A percentile compares a stretch with the other conserved stretches of the same genome.
These are phyloP conservation scores for Beta macrorhiza DNA, from an alignment of 179 eudicot genomes.

Conservation along the genomic window DNA sequence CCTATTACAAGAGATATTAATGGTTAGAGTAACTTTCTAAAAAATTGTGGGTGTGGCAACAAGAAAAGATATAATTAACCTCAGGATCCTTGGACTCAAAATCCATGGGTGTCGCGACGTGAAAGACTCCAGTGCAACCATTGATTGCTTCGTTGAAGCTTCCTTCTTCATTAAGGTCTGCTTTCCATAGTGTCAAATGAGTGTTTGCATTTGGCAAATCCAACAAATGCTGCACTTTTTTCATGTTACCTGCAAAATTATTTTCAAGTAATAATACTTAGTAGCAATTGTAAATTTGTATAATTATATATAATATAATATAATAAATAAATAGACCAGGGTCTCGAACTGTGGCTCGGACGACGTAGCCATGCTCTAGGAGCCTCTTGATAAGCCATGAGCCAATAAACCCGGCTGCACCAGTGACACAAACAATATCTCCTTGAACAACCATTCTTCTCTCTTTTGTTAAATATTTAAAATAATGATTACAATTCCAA, in stretches of 20 bases:
- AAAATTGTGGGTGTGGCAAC: neutral
- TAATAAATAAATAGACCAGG: slow-evolving; percentile 25
- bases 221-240: slow-evolving; percentile 68
- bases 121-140: slow-evolving; percentile 80
- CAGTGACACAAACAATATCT: slow-evolving; percentile 37
- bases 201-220: slow-evolving; percentile 73
- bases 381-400: slow-evolving; percentile 37
- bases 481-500: no score
- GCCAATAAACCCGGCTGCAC: slow-evolving; percentile 38
- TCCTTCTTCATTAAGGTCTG: slow-evolving; percentile 71
- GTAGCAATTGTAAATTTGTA: no score
- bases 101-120: slow-evolving; percentile 95
- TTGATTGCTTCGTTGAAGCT: slow-evolving; percentile 78
- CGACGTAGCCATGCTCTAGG: slow-evolving; percentile 33
- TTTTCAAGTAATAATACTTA: neutral
- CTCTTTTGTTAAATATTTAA: no score
- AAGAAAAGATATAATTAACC: slow-evolving; percentile 40
- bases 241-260: slow-evolving; percentile 40
- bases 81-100: slow-evolving; percentile 86
- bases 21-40: no score
- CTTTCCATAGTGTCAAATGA: slow-evolving; percentile 68
- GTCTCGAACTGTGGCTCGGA: slow-evolving; percentile 38
- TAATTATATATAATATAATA: neutral
- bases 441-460: slow-evolving; percentile 14
- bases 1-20: no score